Base-by-base conservation (phyloP, 2,329 filamentous ascomycete genomes). In the Orbilia oligospora region DNA sequence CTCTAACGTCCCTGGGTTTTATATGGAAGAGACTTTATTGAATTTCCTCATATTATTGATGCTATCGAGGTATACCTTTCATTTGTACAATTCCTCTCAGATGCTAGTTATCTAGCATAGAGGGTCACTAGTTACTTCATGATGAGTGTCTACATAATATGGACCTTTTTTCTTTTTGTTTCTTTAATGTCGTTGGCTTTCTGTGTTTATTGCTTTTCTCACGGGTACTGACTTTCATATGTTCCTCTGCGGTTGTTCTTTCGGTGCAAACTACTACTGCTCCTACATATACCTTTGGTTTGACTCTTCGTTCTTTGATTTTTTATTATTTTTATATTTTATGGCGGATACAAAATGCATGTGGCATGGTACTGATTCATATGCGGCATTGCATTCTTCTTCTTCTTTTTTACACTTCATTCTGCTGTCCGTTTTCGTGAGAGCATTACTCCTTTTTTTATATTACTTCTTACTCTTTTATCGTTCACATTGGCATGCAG, bases 1-100 rank as follows among this genome's bases (percentile, higher is more conserved):
- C 30, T 63, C 36, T 48, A 49, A 72, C 44, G 38, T 66, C 56
- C 58, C 46, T 63, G 56, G 56, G 69, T 55, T 56, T 48, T 56
- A 53, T 72, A 55, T 41, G 44, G 55, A 38, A 64, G 38, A 33
- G 55, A 49, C 33, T 6, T 55, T 10, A 30, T 30, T 30, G 27
- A 30, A 30, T 22, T 18, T 24, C 44, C 16, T 12, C 3, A 16
- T 41, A 30, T 41, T 55, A 16, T 16, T 12, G 16, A 46, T 38
- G 38, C 22, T 36, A 44, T 14, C 30, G 1, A 41, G 12, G 38
- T 46, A 46, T 61, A 58, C 41, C 36, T 44, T 58, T 58, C 66
- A n/a, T 48, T 58, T 53, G 63, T 66, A 16, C 24, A 36, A 46
- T 18, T 20, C 27, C 22, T 3, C 10, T 16, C 10, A 14, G 27